Evolutionary conservation across 2,329 filamentous ascomycete genomes (phyloP), one percentile per base, ranked within the genome.

Genomic region (Cryphonectria nitschkei): DNA sequence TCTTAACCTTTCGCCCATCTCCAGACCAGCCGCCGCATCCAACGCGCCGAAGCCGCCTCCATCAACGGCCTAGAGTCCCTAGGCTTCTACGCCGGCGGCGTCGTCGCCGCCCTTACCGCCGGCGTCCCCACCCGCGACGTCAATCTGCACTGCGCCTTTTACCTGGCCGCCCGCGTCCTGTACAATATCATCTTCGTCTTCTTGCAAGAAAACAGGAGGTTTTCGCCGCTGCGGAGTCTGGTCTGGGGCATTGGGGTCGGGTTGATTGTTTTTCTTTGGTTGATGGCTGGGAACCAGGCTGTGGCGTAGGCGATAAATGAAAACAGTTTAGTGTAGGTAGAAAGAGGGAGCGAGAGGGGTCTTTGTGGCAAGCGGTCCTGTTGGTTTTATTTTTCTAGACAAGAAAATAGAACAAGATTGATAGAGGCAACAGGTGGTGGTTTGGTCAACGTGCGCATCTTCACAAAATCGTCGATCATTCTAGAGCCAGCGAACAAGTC

Each of bases 101-200:
- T 87, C 26, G 78, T 83, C 52, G 84, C 84, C 22, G 84, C 82
- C 73, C 86, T 85, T 75, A 75, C 78, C n/a, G 79, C 84, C 7
- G 80, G 81, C 32, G 79, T 86, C 3, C 75, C 79, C 16, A 72
- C 74, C 16, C 66, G 71, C n/a, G 76, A 75, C 37, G 75, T 85
- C 73, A 87, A 86, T 75, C 61, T 72, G 52, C 74, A 86, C 34
- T 76, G 80, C 50, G 71, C 81, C 41, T 76, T 76, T 50, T 86
- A 86, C 70, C 71, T 86, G 26, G 77, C 73, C 46, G 78, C 77
- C 73, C 82, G 85, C 26, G 70, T 77, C 34, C 74, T 75, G 58
- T 87, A 82, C 78, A 82, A 83, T 77, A 73, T 80, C 71, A 74
- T 79, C 46, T 87, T 87, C 73, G 74, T 87, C 65, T 76, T 77